Base-by-base conservation (phyloP, 2,329 filamentous ascomycete species). In the Colletotrichum sp. region DNA sequence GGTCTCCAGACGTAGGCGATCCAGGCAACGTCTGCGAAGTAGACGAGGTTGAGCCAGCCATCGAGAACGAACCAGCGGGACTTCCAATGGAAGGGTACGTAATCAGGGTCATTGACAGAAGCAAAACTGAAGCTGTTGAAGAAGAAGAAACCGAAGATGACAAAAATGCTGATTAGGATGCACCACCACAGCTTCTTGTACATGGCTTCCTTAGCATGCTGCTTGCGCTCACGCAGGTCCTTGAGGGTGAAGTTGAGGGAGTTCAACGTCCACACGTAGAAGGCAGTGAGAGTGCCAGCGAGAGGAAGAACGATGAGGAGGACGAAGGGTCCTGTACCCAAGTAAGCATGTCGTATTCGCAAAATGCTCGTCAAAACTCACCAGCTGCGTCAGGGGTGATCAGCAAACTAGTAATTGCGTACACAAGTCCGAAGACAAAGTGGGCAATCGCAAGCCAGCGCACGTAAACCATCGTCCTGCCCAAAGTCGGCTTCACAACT, bases 101-200 rank as follows among this genome's bases (percentile, higher is more conserved):
- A 99, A 82, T 98, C 94, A 1, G 94, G 94, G 76, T 96, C 93
- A 62, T 90, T 91, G 62, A 92, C 92, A 15, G 95, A 96, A 63
- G 96, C 96, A 82, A 99, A 98, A 1, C 94, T 95, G 84, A 98
- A 95, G 78, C 94, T 97, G 87, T 98, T 98, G 87, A 98, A 93
- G 87, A 99, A 98, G 88, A 99, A 98, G 87, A 99, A 99, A 71
- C 90, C 95, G 79, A 99, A 99, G 78, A 98, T 98, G 78, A 98
- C 95, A 63, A 98, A 86, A 81, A 99, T 98, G 82, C 94, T 98
- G 76, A 91, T 88, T 59, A 99, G 88, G 74, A 99, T 98, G 82
- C 95, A 96, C 96, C 96, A 99, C 96, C 97, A 99, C 16, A 99
- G 91, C 83, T 97, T 98, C 86, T 94, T 96, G 86, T 98, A 99